These are phyloP conservation scores for Antitrichia curtipendula DNA, from an alignment of 225 moss, liverwort and hornwort genomes.

Conservation along the genomic window DNA sequence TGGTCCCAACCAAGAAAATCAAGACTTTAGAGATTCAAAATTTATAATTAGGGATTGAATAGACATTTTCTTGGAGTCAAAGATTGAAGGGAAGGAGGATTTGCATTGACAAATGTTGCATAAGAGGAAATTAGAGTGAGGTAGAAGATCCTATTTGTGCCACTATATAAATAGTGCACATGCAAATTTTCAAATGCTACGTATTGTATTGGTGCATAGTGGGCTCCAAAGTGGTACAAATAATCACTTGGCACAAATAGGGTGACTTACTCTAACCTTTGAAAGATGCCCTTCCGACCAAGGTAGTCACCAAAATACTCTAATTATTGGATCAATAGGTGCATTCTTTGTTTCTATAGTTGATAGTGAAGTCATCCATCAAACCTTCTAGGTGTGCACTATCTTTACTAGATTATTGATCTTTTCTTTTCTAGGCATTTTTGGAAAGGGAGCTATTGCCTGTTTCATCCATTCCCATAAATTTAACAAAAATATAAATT, in stretches of 20 bases:
- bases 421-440: no score
- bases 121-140: neutral
- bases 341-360: neutral
- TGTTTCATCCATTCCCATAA: no score
- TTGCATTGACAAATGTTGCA: neutral
- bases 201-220: neutral
- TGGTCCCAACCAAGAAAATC: neutral
- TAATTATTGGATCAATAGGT: neutral
- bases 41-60: neutral
- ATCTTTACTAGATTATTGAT: neutral
- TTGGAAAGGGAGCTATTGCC: neutral
- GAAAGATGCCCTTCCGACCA: accelerated
- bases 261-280: neutral
- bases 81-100: accelerated
- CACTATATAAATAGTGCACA: neutral
- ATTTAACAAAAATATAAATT: no score
- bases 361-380: neutral
- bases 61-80: neutral
- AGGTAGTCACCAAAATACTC: neutral
- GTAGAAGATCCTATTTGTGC: neutral
- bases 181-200: neutral
- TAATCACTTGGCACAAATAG: neutral
- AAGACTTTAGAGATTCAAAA: neutral
- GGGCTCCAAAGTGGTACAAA: neutral
- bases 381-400: accelerated